Percentiles rank a stretch among this genome's conserved stretches.
Evolutionary conservation across 768 basidiomycete genomes (phyloP).

Genomic region (Gyrodon lividus): DNA sequence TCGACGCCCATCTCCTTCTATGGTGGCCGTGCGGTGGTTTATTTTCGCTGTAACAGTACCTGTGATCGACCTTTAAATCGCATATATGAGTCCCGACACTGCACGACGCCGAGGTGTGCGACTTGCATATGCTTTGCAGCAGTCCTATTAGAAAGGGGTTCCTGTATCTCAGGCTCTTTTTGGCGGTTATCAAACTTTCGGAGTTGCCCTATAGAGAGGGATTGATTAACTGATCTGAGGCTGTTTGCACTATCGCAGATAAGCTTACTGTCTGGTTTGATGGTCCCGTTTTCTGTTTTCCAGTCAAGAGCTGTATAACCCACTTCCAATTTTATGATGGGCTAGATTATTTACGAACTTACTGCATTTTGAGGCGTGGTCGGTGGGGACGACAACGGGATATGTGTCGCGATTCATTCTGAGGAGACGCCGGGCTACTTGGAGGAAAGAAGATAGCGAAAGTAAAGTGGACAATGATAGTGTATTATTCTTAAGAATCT

Average conservation of each 20-base stretch:
- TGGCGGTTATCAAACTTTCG: slow-evolving; percentile 10
- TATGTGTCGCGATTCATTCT: slow-evolving; percentile 33
- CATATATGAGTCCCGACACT: slow-evolving; percentile 18
- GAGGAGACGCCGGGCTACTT: slow-evolving; percentile 3
- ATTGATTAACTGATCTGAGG: slow-evolving; percentile 1
- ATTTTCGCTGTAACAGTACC: slow-evolving; percentile 10
- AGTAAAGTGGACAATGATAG: slow-evolving; percentile 7
- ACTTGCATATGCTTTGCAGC: slow-evolving; percentile 57
- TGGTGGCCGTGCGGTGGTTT: slow-evolving; percentile 15
- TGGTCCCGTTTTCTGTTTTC: slow-evolving; percentile 2
- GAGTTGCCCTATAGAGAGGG: slow-evolving; percentile 8
- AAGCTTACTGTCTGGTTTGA: slow-evolving; percentile 12
- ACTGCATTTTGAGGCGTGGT: slow-evolving; percentile 37
- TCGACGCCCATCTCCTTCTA: slow-evolving; percentile 49
- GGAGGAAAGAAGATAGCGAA: slow-evolving; percentile 15
- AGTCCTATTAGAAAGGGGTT: slow-evolving; percentile 48
- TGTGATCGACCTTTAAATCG: slow-evolving; percentile 38
- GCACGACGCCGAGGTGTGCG: neutral
- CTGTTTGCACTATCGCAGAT: neutral
- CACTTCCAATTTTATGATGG: neutral
- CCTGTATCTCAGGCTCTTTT: slow-evolving; percentile 2
- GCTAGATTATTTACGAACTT: slow-evolving; percentile 10
- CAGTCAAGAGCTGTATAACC: neutral
- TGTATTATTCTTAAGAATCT: slow-evolving; percentile 2
- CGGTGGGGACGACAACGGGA: slow-evolving; percentile 41